Percentiles rank a stretch among this genome's conserved stretches.
phyloP scores from a whole-genome alignment of 2,329 filamentous ascomycete species.

The Hymenotorrendiella dingleyae region DNA sequence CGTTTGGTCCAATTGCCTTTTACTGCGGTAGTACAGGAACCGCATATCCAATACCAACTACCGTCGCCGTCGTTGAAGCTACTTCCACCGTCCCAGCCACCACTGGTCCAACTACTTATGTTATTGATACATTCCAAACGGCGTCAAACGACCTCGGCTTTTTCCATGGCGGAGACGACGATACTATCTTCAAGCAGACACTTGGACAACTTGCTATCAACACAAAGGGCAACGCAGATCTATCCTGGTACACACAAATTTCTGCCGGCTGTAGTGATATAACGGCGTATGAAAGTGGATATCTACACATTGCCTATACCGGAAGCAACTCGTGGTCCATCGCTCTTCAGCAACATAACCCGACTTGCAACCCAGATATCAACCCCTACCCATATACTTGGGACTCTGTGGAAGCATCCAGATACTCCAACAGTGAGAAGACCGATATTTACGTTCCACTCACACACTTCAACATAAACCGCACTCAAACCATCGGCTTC shows the following conservation, averaged over 20 bases:
- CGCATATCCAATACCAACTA: constrained; percentile 43
- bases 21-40: constrained; percentile 48
- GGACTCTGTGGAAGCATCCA: constrained; percentile 59
- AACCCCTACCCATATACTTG: constrained; percentile 61
- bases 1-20: constrained; percentile 50
- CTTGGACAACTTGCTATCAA: constrained; percentile 47
- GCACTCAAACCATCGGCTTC: constrained; percentile 49
- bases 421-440: constrained; percentile 44
- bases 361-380: constrained; percentile 46
- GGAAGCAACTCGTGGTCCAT: constrained; percentile 59
- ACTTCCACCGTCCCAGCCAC: constrained; percentile 46
- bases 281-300: constrained; percentile 46
- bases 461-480: constrained; percentile 58
- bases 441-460: constrained; percentile 62
- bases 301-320: constrained; percentile 58
- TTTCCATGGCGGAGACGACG: constrained; percentile 62
- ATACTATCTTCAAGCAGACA: constrained; percentile 46
- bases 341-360: constrained; percentile 62
- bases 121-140: constrained; percentile 55
- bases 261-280: constrained; percentile 50
- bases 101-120: constrained; percentile 40
- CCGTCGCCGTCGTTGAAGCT: constrained; percentile 36
- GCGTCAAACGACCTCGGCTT: constrained; percentile 53
- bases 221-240: constrained; percentile 51
- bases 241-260: constrained; percentile 56